Percentiles rank a stretch among this genome's conserved stretches.
Conservation (phyloP, 148 eudicot species). For the Oxyria digyna region DNA sequence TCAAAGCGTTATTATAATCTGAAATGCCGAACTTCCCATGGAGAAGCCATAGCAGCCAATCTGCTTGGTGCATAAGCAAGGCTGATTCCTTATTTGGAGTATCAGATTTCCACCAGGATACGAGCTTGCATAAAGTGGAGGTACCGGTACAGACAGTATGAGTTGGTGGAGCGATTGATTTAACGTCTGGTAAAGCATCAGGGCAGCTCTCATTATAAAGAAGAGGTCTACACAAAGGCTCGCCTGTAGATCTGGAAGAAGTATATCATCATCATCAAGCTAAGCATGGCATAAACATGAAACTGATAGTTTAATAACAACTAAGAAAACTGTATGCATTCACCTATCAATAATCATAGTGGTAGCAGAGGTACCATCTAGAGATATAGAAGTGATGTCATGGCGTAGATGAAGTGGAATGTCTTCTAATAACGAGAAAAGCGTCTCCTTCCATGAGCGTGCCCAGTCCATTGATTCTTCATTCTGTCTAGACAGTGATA, state of each 20-base stretch:
- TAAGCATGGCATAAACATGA: background rate
- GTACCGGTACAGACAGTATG: conserved; percentile 92
- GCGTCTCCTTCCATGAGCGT: conserved; percentile 80
- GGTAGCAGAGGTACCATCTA: conserved; percentile 97
- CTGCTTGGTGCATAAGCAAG: conserved; percentile 80
- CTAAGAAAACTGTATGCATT: background rate
- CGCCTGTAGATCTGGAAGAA: conserved; percentile 69
- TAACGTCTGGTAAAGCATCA: conserved; percentile 71
- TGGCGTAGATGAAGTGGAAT: conserved; percentile 50
- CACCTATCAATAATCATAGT: conserved; percentile 79
- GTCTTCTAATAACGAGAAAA: conserved; percentile 59
- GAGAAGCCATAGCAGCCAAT: conserved; percentile 93
- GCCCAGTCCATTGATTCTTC: conserved; percentile 70
- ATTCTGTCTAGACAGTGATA: conserved; percentile 74
- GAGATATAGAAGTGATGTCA: conserved; percentile 51
- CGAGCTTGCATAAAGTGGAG: conserved; percentile 89
- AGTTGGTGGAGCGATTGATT: conserved; percentile 74
- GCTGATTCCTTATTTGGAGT: conserved; percentile 44
- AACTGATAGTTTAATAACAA: too few relatives aligned
- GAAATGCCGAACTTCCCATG: conserved; percentile 93
- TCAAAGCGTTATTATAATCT: conserved; percentile 92
- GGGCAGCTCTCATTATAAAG: conserved; percentile 85
- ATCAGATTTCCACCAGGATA: conserved; percentile 86
- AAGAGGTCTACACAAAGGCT: conserved; percentile 61
- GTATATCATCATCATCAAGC: background rate